Evolutionary conservation across 2,329 filamentous ascomycete genomes (phyloP), one percentile per base, ranked within the genome.

Genomic region (Harringtonia lauricola): DNA sequence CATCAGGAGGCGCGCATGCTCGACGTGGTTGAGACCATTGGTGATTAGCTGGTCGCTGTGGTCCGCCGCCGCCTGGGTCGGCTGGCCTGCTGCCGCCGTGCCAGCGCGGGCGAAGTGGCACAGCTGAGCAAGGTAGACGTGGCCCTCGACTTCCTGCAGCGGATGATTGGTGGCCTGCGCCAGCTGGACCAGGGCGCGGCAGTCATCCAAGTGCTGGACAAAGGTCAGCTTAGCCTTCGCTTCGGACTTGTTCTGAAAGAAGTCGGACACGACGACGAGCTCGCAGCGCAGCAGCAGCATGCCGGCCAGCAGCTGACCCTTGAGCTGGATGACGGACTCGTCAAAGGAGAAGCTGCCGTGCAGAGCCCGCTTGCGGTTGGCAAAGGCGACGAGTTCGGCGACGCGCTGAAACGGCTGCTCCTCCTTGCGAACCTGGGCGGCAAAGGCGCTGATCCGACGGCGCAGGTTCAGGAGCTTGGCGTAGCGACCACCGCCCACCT

Each of bases 401-500:
- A 75, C 67, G 0, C 60, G 60, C 24, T 68, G 64, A 43, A 70
- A 71, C 0, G 70, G 70, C 49, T 74, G 69, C 49, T 74, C 70
- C 14, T 72, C 63, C 24, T 55, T 54, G 18, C 50, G 50, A 1
- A 71, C 64, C 19, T 59, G 52, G 0, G 44, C 19, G 8, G 49
- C 45, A 37, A 56, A 59, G 2, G 8, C n/a, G 15, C 34, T 49
- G 8, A 58, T 50, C 8, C 36, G 17, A 1, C 39, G 21, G 44
- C 53, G 52, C 8, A 58, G 43, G 2, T 33, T 36, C 5, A 52
- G 17, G 8, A 54, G 54, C 50, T 28, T 40, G 9, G 18, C 39
- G 28, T 55, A 66, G 8, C 42, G 42, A 8, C 14, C 4, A 19
- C 17, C 7, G 17, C 21, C 29, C 7, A 28, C 36, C 12, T 19